Evolutionary conservation across 108 stramenopile genomes (phyloP), one percentile per base, ranked within the genome.

Genomic region (Cyclostephanos invisitatus): DNA sequence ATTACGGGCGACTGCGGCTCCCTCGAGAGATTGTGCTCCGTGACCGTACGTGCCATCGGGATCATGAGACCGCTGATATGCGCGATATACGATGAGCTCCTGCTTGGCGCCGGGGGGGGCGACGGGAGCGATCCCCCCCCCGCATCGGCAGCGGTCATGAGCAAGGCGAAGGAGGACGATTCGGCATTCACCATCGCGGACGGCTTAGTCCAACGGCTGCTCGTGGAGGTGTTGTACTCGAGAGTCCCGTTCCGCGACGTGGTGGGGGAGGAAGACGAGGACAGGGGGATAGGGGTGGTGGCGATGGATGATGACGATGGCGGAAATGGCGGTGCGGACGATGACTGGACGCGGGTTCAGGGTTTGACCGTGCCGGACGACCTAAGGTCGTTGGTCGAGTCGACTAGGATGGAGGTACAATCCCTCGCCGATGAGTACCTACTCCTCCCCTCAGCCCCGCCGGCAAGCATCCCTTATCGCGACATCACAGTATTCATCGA

Each of bases 111-210:
- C 49, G 29, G 60, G 7, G 46, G 70, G 32, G 24, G 73, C 32
- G 36, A 8, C 8, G 54, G 48, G 21, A 42, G 69, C 12, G 8
- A 37, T 11, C 42, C 64, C 57, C 9, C 32, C 57, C 17, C 17
- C 48, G 24, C 42, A 37, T 8, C 55, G 62, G 64, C 21, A 28
- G 22, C 20, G 54, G 25, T 64, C 20, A 5, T 7, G 24, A 63
- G 7, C 54, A 71, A 46, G 62, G 42, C 56, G 29, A 87, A 87
- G 46, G 54, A 66, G 18, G 86, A 87, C 65, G 72, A 66, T 36
- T 77, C 78, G 35, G 80, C 83, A 51, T 87, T 85, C 50, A 87
- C 86, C 1, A 82, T 87, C 46, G 86, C 86, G 11, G 86, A 87
- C 62, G 86, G 84, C 5, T 28, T 80, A 14, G 86, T 87, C 49